Percentiles rank a stretch among this genome's conserved stretches.
Evolutionary conservation across 352 stramenopile species (phyloP).

Genomic region (Globisporangium sylvaticum): DNA sequence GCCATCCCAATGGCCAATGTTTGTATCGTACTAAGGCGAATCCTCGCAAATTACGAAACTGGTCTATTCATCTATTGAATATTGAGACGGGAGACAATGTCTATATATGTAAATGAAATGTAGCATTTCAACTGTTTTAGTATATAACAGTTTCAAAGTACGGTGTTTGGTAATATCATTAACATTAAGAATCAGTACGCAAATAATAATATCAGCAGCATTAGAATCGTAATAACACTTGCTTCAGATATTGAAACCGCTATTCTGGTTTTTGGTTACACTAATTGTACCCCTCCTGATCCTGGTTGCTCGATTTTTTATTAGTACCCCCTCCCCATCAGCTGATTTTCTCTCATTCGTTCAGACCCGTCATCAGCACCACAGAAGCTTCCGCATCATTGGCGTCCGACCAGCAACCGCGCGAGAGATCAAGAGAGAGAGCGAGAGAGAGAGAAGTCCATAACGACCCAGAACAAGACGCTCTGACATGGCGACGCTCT

Average conservation of each 20-base stretch:
- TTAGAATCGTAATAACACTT: neutral
- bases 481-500: conserved; percentile 57
- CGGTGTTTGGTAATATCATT: neutral
- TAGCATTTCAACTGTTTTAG: neutral
- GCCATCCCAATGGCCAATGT: too few relatives aligned
- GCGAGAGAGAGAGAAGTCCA: neutral
- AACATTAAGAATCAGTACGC: too few relatives aligned
- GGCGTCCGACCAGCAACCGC: neutral
- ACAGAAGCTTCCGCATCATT: neutral
- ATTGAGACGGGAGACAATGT: neutral
- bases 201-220: neutral
- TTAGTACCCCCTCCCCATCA: neutral
- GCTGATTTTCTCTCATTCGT: neutral
- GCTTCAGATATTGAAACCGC: neutral
- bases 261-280: neutral
- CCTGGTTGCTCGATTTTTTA: neutral
- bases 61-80: too few relatives aligned
- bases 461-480: neutral
- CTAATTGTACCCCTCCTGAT: neutral
- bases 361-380: neutral
- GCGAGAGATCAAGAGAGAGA: too few relatives aligned
- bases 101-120: neutral
- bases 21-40: neutral
- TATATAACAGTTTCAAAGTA: neutral
- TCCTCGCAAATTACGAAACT: too few relatives aligned